phyloP scores from a whole-genome alignment of 768 basidiomycete genomes.

The Pleurotus ostreatus region DNA sequence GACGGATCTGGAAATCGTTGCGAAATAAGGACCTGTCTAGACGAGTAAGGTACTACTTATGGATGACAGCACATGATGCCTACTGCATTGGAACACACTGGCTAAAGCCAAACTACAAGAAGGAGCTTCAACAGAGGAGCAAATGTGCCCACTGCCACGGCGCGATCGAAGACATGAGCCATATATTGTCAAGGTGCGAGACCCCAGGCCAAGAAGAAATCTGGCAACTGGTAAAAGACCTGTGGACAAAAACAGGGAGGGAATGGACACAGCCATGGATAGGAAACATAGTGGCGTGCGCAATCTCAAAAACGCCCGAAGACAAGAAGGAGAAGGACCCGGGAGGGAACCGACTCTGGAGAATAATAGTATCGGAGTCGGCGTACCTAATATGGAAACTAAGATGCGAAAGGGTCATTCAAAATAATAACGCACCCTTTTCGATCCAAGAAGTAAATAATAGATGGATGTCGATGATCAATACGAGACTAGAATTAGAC shows the following conservation, averaged over 20 bases:
- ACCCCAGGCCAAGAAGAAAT: slow-evolving; percentile 15
- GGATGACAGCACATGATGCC: slow-evolving; percentile 18
- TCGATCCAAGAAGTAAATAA: too few species aligned
- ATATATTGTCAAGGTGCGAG: slow-evolving; percentile 24
- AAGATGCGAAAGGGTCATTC: too few species aligned
- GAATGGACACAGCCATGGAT: slow-evolving; percentile 10
- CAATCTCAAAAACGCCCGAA: background rate
- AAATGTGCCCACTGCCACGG: slow-evolving; percentile 13
- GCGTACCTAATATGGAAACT: too few species aligned
- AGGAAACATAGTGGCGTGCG: slow-evolving; percentile 18
- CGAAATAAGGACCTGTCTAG: slow-evolving; percentile 10
- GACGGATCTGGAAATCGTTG: slow-evolving; percentile 11
- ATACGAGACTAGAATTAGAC: too few species aligned
- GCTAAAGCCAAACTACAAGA: slow-evolving; percentile 10
- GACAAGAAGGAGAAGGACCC: too few species aligned
- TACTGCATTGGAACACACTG: slow-evolving; percentile 23
- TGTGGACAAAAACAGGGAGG: slow-evolving; percentile 11
- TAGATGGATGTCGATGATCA: too few species aligned
- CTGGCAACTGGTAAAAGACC: slow-evolving; percentile 18
- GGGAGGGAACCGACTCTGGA: too few species aligned
- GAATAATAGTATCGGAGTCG: too few species aligned
- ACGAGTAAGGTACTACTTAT: slow-evolving; percentile 14
- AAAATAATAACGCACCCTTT: too few species aligned
- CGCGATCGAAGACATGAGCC: slow-evolving; percentile 21
- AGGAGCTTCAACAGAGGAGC: slow-evolving; percentile 9